These are phyloP conservation scores for Nitzschia sp. DNA, from an alignment of 108 stramenopile species.

Conservation along the genomic window DNA sequence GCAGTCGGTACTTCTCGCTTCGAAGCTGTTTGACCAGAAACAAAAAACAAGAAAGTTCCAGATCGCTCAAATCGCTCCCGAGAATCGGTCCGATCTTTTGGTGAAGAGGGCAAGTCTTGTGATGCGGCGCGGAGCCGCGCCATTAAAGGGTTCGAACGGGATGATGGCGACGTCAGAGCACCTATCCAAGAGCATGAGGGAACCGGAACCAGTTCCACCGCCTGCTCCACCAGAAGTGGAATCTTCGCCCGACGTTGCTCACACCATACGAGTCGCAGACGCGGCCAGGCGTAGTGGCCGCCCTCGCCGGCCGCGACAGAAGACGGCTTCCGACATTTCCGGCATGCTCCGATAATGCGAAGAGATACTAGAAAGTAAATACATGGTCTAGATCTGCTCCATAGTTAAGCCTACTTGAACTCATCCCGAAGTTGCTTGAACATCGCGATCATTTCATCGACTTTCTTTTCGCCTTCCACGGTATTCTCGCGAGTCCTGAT, in stretches of 20 bases:
- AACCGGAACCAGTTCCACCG: neutral
- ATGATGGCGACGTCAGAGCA: neutral
- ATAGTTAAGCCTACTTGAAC: constrained; percentile 19
- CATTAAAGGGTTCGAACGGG: too few relatives aligned
- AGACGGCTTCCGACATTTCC: constrained; percentile 59
- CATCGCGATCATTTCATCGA: constrained; percentile 81
- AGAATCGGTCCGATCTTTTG: constrained; percentile 5
- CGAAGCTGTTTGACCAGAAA: constrained; percentile 63
- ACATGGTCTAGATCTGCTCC: neutral
- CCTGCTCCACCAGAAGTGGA: neutral
- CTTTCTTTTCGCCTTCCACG: constrained; percentile 90
- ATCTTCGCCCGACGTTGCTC: neutral
- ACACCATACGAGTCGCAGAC: constrained; percentile 31
- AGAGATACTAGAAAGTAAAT: neutral
- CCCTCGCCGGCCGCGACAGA: constrained; percentile 44
- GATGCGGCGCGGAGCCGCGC: constrained; percentile 1
- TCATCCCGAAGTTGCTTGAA: constrained; percentile 53
- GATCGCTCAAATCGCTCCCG: neutral
- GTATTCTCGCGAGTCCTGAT: constrained; percentile 92
- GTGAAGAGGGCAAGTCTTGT: constrained; percentile 3
- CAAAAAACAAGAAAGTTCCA: constrained; percentile 37
- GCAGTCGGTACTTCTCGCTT: constrained; percentile 57
- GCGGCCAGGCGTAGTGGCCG: constrained; percentile 53
- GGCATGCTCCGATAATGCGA: constrained; percentile 38
- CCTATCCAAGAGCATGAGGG: neutral